Evolutionary conservation across 306 rosid species (phyloP).

Genomic region (Begonia masoniana): DNA sequence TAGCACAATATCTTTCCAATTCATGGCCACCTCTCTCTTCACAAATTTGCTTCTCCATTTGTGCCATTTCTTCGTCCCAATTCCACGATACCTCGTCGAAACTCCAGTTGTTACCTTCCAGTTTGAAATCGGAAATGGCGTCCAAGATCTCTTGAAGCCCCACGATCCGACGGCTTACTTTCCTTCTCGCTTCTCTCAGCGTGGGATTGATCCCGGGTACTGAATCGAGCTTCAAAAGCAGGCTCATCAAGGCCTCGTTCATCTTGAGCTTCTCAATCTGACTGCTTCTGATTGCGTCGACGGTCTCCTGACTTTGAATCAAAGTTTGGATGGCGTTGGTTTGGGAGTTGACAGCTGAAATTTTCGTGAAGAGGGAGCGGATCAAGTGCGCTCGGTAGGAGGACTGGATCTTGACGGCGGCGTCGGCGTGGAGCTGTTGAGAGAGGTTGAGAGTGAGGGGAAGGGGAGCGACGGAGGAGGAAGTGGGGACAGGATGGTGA

Average conservation of each 20-base stretch:
- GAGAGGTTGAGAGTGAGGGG: conserved; percentile 18
- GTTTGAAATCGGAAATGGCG: conserved; percentile 35
- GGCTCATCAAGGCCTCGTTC: conserved; percentile 73
- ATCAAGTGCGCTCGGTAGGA: conserved; percentile 53
- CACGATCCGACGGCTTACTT: conserved; percentile 75
- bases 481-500: conserved; percentile 39
- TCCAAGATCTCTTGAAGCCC: conserved; percentile 85
- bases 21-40: conserved; percentile 72
- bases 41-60: conserved; percentile 75
- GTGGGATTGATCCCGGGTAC: conserved; percentile 78
- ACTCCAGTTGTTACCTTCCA: conserved; percentile 24
- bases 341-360: conserved; percentile 42
- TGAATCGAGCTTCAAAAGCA: conserved; percentile 65
- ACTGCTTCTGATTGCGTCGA: conserved; percentile 65
- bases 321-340: conserved; percentile 41
- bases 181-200: conserved; percentile 69
- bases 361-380: conserved; percentile 46
- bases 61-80: conserved; percentile 62
- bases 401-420: conserved; percentile 64
- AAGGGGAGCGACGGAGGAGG: conserved; percentile 15
- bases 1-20: conserved; percentile 54
- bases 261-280: conserved; percentile 50
- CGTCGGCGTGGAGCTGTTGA: conserved; percentile 10
- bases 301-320: conserved; percentile 87
- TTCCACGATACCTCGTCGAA: conserved; percentile 14